A percentile compares a stretch with the other conserved stretches of the same genome.
phyloP scores from a whole-genome alignment of 2,329 filamentous ascomycete species.

The Monosporascus ibericus region DNA sequence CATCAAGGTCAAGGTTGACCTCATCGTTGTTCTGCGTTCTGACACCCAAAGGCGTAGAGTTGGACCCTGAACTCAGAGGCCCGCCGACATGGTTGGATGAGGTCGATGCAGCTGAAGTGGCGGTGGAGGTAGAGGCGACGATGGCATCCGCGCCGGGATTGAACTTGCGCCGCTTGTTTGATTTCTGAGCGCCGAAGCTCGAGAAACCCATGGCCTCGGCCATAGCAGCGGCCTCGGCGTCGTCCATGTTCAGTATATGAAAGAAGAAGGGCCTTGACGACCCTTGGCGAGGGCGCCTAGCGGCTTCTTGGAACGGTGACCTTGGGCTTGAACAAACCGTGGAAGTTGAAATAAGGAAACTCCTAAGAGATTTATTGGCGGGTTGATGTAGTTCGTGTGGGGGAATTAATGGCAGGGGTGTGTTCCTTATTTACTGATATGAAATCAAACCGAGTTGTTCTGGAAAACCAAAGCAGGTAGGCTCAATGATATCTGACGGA shows the following conservation, averaged over 20 bases:
- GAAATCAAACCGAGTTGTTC: too few relatives aligned
- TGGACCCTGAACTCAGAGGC: slow-evolving; percentile 21
- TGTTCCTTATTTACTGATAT: neutral
- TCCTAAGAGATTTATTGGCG: neutral
- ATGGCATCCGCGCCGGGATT: slow-evolving; percentile 42
- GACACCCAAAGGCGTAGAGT: slow-evolving; percentile 33
- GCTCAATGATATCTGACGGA: too few relatives aligned
- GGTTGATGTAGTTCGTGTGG: neutral
- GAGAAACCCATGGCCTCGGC: slow-evolving; percentile 68
- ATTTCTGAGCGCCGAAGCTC: slow-evolving; percentile 55
- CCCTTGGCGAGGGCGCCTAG: too few relatives aligned
- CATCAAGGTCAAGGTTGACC: slow-evolving; percentile 36
- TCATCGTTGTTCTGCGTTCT: slow-evolving; percentile 36
- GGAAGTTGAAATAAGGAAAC: neutral
- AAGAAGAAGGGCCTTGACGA: too few relatives aligned
- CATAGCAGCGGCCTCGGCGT: slow-evolving; percentile 43
- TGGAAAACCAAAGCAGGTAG: too few relatives aligned
- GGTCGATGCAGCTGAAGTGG: slow-evolving; percentile 15
- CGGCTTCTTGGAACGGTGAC: too few relatives aligned
- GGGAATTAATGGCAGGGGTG: neutral
- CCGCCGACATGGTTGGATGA: slow-evolving; percentile 4
- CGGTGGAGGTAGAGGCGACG: slow-evolving; percentile 23
- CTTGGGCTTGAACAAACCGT: neutral
- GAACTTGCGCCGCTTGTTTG: slow-evolving; percentile 62
- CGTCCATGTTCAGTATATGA: slow-evolving; percentile 14